Conservation (phyloP, 805 yeast genomes). For the Candida succiphila region DNA sequence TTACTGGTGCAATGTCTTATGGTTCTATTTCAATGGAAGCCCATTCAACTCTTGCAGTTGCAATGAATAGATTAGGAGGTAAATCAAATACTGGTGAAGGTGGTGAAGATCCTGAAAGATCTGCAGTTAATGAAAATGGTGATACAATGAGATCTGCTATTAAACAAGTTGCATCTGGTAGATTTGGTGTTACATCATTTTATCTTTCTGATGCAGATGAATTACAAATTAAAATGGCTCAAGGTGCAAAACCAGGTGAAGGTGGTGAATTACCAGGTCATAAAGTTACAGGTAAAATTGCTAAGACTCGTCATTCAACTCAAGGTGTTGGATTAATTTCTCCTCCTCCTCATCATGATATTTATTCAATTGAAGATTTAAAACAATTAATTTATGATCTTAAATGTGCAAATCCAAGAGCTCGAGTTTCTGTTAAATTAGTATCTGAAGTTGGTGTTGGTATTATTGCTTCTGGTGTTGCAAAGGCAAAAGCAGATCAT, state of each 20-base stretch:
- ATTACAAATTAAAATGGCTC: constrained; percentile 97
- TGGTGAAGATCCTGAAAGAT: constrained; percentile 95
- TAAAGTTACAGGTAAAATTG: constrained; percentile 81
- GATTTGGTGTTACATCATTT: constrained; percentile 95
- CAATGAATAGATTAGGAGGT: constrained; percentile 97
- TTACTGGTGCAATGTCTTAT: constrained; percentile 99
- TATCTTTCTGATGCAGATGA: constrained; percentile 95
- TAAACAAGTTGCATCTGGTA: constrained; percentile 95
- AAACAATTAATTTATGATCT: constrained; percentile 93
- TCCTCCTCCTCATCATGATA: constrained; percentile 98
- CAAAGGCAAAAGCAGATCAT: constrained; percentile 97
- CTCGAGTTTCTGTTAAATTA: constrained; percentile 91
- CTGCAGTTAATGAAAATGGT: constrained; percentile 71
- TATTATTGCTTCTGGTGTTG: constrained; percentile 98
- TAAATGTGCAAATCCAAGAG: constrained; percentile 95
- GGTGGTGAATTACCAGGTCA: constrained; percentile 98
- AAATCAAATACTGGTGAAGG: constrained; percentile 99
- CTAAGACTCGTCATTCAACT: constrained; percentile 92
- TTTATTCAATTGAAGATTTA: constrained; percentile 94
- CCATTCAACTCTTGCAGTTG: constrained; percentile 94
- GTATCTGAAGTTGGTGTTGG: constrained; percentile 99
- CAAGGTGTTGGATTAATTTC: constrained; percentile 95
- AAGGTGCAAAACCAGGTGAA: constrained; percentile 99
- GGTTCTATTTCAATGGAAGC: constrained; percentile 99
- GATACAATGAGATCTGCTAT: constrained; percentile 99